phyloP scores from a whole-genome alignment of 164 flowering plant genomes.

The Kalanchoe fedtschenkoi region DNA sequence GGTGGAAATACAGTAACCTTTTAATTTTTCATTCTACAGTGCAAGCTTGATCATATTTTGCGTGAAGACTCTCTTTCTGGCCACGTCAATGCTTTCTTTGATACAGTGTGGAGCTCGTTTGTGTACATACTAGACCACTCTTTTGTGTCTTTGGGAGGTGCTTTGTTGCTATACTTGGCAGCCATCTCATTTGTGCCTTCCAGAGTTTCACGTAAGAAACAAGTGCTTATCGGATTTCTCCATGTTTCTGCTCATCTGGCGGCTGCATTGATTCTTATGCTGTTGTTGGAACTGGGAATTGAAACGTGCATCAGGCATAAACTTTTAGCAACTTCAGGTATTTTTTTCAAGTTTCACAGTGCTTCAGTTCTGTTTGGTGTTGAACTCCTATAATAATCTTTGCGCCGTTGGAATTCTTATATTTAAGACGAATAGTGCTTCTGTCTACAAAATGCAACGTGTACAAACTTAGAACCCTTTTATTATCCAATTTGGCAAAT shows the following conservation, averaged over 20 bases:
- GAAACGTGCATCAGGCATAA: conserved; percentile 86
- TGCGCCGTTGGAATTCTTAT: too few relatives aligned
- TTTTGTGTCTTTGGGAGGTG: conserved; percentile 58
- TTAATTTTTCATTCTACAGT: conserved; percentile 29
- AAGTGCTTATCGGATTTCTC: conserved; percentile 59
- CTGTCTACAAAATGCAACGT: too few relatives aligned
- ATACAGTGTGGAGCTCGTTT: conserved; percentile 61
- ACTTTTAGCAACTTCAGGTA: conserved; percentile 84
- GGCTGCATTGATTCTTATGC: conserved; percentile 81
- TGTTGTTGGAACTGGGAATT: conserved; percentile 83
- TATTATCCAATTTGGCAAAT: not conserved
- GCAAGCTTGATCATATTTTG: conserved; percentile 76
- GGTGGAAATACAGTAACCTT: not conserved
- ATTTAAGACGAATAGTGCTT: too few relatives aligned
- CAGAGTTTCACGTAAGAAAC: conserved; percentile 71
- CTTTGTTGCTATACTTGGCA: conserved; percentile 38
- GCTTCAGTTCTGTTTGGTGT: not conserved
- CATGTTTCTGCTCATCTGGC: conserved; percentile 86
- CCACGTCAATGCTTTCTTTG: conserved; percentile 68
- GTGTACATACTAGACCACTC: conserved; percentile 60
- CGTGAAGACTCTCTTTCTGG: conserved; percentile 74
- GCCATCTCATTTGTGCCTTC: conserved; percentile 78
- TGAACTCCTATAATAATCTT: not conserved
- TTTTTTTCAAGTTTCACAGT: conserved; percentile 1
- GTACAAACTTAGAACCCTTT: too few relatives aligned